Evolutionary conservation across 371 early-diverging fungal species (phyloP), one percentile per base, ranked within the genome.

Genomic region (Mortierella polycephala): DNA sequence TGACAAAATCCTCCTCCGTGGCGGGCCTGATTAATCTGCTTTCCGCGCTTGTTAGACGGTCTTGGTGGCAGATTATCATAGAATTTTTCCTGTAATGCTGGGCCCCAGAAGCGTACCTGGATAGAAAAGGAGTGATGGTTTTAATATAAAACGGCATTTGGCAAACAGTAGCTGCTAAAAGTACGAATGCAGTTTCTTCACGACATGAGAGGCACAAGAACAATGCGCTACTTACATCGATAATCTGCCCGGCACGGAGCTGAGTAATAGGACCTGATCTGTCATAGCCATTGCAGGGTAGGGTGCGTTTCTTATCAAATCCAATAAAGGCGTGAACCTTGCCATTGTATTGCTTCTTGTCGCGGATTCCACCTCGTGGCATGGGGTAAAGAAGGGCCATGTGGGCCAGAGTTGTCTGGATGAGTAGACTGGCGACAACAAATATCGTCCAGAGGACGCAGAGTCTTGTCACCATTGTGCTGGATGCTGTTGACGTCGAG

Each of bases 1-100:
- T 91, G 85, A 62, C 93, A 92, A 57, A 85, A 86, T 10, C 92
- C 92, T 30, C 91, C 92, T 41, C 84, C 83, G 60, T 87, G 89
- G 13, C 77, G 77, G 1, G 77, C 77, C 18, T 76, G 71, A 44
- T 60, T 71, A 21, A 67, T 13, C 53, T 67, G 60, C 0, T 16
- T 12, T 0, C 47, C 30, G 20, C 57, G 18, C 6, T 10, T 5
- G 8, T 46, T 12, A 10, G 21, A 3, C 18, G 64, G 45, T 49
- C 45, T 69, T n/a, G 49, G 16, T 1, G 70, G 75, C 1, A 65
- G 53, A 11, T 1, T 5, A 55, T 58, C 9, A 2, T 44, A 11
- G 47, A 69, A 55, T 0, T 55, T 51, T 6, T 50, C 9, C 1
- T 3, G 12, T 14, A 75, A 45, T 9, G 71, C 67, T n/a, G 76